Base-by-base conservation (phyloP, 208 protist species). In the Herpetomonas samuelpessoai region DNA sequence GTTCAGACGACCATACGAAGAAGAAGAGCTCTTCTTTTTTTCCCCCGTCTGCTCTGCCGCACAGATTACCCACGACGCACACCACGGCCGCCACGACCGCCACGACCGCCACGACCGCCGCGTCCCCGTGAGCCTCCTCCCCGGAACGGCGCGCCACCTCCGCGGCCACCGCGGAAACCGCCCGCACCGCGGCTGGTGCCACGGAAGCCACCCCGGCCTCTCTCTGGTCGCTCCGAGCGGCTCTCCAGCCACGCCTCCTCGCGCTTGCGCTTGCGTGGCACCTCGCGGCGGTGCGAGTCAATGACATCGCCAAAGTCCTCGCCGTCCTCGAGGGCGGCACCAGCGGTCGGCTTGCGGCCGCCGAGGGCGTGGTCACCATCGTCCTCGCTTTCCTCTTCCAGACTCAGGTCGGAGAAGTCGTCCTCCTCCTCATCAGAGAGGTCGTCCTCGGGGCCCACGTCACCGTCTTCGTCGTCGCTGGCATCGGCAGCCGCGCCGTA, bases 281-380 rank as follows among this genome's bases (percentile, higher is more conserved):
- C 56, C 39, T 77, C 80, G 31, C 74, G 75, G 51, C 76, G 65
- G 58, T 85, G 71, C 18, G 68, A 47, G 38, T 91, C 84, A 44
- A 93, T 87, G 19, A 93, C 54, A 44, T 91, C 83, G 27, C 76
- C 83, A 49, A 96, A 91, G 68, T 93, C 86, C 24, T 79, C 90
- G 21, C 80, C 90, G 45, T 93, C 87, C 55, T 76, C 71, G n/a
- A n/a, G n/a, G n/a, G n/a, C n/a, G 3, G 79, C 65, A n/a, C 29
- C 64, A 38, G 53, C 70, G 19, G 29, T 27, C 18, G 54, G 50
- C 7, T 25, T 49, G 31, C 57, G 54, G 3, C 71, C 76, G n/a
- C 78, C 73, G 7, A 92, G 57, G 7, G 55, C 78, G 12, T 57
- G 22, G 31, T 59, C 52, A 16, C 25, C 68, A 31, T 73, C 72